Base-by-base conservation (phyloP, 345 rosid genomes). In the Populus euphratica region DNA sequence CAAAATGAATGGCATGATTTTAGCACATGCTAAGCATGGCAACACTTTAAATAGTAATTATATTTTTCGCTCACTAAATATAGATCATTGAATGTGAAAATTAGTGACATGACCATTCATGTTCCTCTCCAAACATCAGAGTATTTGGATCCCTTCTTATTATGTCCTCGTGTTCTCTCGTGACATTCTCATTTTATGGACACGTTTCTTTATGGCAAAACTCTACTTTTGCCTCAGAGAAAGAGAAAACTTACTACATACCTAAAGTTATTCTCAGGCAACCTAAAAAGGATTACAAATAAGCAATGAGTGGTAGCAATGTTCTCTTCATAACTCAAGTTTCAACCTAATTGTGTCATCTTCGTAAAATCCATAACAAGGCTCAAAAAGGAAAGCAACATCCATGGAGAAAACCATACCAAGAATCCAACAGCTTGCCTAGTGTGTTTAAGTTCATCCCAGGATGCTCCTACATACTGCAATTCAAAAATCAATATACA, bases 391-490 rank as follows among this genome's bases (percentile, higher is more conserved):
- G 8, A 11, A 64, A 39, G 61, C 8, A 62, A 63, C 27, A 16
- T 21, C 11, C n/a, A 59, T 54, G 59, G 31, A 63, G 70, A 16
- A 52, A 38, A 23, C 35, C 77, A 67, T 76, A 77, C 84, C 84
- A 81, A 77, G 68, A 81, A 81, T 61, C 80, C 84, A 69, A 81
- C 84, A 14, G 84, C 81, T 74, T 81, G 81, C 54, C 80, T 81
- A 61, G 77, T 77, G 14, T 77, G 84, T 62, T 73, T 81, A 72
- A 81, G 84, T 77, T 81, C 81, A 62, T 81, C 84, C 80, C 81
- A 81, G 3, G 80, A 47, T 5, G 68, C 38, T 47, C 84, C 80
- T 25, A 63, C 66, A 47, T 73, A 68, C 80, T 81, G 78, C 54
- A 77, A 47, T 41, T 39, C 65, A n/a, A 38, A n/a, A 75, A 43